Evolutionary conservation across 2,329 filamentous ascomycete genomes (phyloP), one percentile per base, ranked within the genome.

Genomic region (Diplodia scrobiculata): DNA sequence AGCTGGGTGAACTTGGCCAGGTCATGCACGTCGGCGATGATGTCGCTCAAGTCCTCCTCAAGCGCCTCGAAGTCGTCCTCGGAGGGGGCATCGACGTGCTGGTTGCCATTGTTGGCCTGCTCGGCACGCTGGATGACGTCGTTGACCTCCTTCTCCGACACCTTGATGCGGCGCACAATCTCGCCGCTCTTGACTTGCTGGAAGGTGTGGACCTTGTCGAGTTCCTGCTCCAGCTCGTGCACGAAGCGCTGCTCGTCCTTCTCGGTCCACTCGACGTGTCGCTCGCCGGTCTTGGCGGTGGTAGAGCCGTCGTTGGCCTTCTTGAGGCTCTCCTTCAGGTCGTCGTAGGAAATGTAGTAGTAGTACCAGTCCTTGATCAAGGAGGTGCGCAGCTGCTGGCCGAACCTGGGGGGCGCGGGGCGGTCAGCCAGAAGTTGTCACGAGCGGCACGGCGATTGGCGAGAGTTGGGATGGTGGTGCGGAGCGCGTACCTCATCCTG

Each of bases 271-370:
- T 88, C 83, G 70, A 84, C 86, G 67, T 47, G 48, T 21, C 63
- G 34, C 19, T 34, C 48, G 60, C 50, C 66, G 27, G 50, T 58
- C 32, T 65, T 51, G n/a, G 47, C 66, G 50, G 38, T 50, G 66
- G 55, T 63, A 27, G 66, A 51, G 50, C 48, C 52, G 77, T 80
- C 68, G 87, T 86, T 70, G 67, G 88, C 86, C 67, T 86, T 87
- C 80, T 94, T 95, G 68, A 99, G 87, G 70, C 92, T 88, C 71
- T 86, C 84, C 82, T 99, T 99, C 59, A 99, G 86, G 70, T 89
- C 91, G 77, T 97, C 93, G 81, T 99, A 99, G 80, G 92, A 90
- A 80, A 99, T 97, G 82, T 99, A 99, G 83, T 97, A 92, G 89
- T 93, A 97, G 78, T 93, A 89, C 82, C 96, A 99, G 81, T 98